Percentiles rank a stretch among this genome's conserved stretches.
Conservation (phyloP, 2,329 filamentous ascomycete species). For the Venturia carpophila region DNA sequence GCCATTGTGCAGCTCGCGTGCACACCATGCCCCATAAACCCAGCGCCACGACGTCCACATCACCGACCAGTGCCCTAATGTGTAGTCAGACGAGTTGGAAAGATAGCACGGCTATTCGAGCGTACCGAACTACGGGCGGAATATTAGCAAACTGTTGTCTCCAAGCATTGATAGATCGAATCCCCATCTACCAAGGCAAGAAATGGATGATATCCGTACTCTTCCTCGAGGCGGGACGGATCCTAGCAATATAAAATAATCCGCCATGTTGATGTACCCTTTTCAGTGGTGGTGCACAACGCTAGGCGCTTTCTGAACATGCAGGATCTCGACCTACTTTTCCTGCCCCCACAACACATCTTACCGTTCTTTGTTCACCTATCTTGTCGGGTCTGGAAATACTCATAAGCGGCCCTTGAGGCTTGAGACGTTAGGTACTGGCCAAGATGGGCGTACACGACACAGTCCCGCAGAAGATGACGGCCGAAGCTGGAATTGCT, state of each 20-base stretch:
- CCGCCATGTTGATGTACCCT: too few species aligned
- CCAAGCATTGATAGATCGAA: too few species aligned
- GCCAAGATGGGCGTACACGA: constrained; percentile 34
- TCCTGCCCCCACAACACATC: background rate
- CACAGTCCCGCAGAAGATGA: constrained; percentile 30
- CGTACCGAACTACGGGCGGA: background rate
- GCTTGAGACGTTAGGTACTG: constrained; percentile 35
- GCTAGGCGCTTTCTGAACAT: background rate
- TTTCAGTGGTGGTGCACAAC: too few species aligned
- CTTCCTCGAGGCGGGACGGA: too few species aligned
- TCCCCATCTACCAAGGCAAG: too few species aligned
- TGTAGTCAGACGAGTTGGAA: background rate
- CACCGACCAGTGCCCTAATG: background rate
- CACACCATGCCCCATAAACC: too few species aligned
- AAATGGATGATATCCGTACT: too few species aligned
- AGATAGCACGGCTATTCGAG: background rate
- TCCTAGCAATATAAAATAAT: too few species aligned
- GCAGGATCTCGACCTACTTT: background rate
- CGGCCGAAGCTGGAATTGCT: constrained; percentile 35
- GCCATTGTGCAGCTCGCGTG: background rate
- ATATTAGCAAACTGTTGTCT: too few species aligned
- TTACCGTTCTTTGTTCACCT: constrained; percentile 19
- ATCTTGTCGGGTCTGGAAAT: constrained; percentile 22
- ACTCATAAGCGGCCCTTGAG: constrained; percentile 35
- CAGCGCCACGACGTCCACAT: background rate